Conservation (phyloP, 1,139 yeast species). For the Pichia sp. region DNA sequence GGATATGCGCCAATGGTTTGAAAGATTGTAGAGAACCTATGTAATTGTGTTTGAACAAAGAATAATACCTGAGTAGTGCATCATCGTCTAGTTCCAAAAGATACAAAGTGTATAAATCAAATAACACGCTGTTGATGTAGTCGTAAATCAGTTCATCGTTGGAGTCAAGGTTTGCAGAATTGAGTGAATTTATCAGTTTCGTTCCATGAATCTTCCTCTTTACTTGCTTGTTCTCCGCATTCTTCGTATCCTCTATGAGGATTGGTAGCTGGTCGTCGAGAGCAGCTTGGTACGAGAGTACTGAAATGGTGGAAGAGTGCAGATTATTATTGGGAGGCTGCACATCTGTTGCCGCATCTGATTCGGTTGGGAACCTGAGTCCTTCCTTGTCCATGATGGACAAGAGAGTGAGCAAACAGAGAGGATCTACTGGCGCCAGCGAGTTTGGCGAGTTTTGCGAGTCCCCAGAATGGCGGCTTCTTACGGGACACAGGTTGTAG, state of each 20-base stretch:
- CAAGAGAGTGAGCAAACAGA: constrained; percentile 27
- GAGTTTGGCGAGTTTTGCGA: no score
- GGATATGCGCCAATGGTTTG: not conserved
- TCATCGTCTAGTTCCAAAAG: constrained; percentile 14
- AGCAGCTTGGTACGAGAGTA: constrained; percentile 35
- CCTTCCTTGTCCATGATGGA: constrained; percentile 28
- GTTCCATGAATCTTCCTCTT: constrained; percentile 25
- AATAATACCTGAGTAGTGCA: constrained; percentile 7
- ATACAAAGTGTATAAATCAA: constrained; percentile 35
- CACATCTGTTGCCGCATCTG: not conserved
- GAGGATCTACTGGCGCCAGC: constrained; percentile 39
- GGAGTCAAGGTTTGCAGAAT: constrained; percentile 19
- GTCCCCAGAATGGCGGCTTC: no score
- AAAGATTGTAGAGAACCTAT: not conserved
- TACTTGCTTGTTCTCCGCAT: constrained; percentile 25
- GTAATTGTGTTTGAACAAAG: constrained; percentile 4
- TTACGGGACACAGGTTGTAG: constrained; percentile 31
- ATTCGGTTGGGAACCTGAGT: constrained; percentile 29
- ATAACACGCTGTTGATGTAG: constrained; percentile 33
- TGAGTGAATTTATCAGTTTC: constrained; percentile 24
- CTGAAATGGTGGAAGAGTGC: constrained; percentile 25
- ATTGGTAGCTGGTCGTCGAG: constrained; percentile 39
- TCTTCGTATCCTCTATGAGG: constrained; percentile 34
- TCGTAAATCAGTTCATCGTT: constrained; percentile 29
- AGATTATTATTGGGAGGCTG: not conserved